These are phyloP conservation scores for Apiospora saccharicola DNA, from an alignment of 2,329 filamentous ascomycete genomes.

Conservation along the genomic window DNA sequence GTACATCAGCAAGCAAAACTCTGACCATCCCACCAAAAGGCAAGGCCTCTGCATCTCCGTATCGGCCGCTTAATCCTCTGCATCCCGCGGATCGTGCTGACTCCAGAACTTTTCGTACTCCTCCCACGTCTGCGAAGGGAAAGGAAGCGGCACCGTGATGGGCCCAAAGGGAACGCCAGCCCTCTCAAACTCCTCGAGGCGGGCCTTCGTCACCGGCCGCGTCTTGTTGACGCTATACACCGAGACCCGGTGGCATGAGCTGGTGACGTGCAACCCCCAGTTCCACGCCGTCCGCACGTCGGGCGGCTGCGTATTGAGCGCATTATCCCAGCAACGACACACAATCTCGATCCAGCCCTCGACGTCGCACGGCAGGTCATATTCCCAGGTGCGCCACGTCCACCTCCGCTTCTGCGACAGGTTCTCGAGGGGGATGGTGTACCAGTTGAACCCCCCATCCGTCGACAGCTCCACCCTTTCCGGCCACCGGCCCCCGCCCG, in stretches of 20 bases:
- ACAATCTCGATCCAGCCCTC: constrained; percentile 69
- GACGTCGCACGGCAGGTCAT: constrained; percentile 66
- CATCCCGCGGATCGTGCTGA: background rate
- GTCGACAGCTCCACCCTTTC: constrained; percentile 69
- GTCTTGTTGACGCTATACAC: constrained; percentile 68
- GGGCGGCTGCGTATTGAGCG: constrained; percentile 66
- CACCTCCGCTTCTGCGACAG: constrained; percentile 68
- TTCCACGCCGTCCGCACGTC: constrained; percentile 61
- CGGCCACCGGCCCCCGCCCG: constrained; percentile 66
- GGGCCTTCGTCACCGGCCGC: constrained; percentile 53
- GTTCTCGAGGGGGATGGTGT: constrained; percentile 66
- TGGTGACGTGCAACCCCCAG: constrained; percentile 49
- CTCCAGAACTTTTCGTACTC: constrained; percentile 15
- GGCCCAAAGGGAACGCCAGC: constrained; percentile 56
- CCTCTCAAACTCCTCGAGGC: constrained; percentile 60
- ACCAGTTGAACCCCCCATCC: constrained; percentile 71
- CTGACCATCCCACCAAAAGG: background rate
- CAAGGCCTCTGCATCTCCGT: background rate
- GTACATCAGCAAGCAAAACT: background rate
- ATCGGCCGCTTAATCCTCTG: background rate
- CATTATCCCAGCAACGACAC: constrained; percentile 67
- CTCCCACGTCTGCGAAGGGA: constrained; percentile 14
- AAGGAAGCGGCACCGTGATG: constrained; percentile 49
- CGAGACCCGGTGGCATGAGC: constrained; percentile 46
- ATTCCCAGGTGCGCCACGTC: constrained; percentile 71